phyloP scores from a whole-genome alignment of 225 moss, liverwort and hornwort genomes.

The Marchantia polymorpha region DNA sequence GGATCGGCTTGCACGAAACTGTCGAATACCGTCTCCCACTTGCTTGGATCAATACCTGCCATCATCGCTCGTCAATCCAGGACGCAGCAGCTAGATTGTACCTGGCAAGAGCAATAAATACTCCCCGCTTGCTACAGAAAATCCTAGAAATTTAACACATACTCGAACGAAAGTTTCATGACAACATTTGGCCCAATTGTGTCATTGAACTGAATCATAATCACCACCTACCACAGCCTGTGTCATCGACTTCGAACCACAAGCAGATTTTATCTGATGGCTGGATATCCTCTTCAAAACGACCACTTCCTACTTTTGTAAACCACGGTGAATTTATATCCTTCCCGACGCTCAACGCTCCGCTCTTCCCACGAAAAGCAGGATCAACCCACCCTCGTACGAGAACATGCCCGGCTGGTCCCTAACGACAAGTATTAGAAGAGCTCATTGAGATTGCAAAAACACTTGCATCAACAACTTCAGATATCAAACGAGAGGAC shows the following conservation, averaged over 20 bases:
- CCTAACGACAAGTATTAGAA: slow-evolving; percentile 16
- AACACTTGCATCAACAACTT: neutral
- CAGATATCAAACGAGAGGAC: too few species aligned
- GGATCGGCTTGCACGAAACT: slow-evolving; percentile 68
- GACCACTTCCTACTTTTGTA: neutral
- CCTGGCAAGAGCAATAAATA: neutral
- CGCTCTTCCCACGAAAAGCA: slow-evolving; percentile 2
- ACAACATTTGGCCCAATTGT: neutral
- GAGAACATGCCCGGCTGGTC: slow-evolving; percentile 73
- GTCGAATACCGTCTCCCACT: slow-evolving; percentile 77
- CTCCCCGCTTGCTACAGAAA: neutral
- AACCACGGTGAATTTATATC: slow-evolving; percentile 10
- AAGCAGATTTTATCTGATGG: slow-evolving; percentile 51
- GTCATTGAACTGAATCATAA: neutral
- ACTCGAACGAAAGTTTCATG: neutral
- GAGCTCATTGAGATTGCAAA: neutral
- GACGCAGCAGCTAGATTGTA: neutral
- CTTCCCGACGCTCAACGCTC: neutral
- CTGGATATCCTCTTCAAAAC: slow-evolving; percentile 18
- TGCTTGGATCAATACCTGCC: slow-evolving; percentile 80
- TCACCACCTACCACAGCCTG: slow-evolving; percentile 63
- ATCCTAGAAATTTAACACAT: neutral
- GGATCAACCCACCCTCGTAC: slow-evolving; percentile 73
- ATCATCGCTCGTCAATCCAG: neutral
- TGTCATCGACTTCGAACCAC: slow-evolving; percentile 90